Evolutionary conservation across 169 alveolate genomes (phyloP).

Genomic region (Babesia bigemina): DNA sequence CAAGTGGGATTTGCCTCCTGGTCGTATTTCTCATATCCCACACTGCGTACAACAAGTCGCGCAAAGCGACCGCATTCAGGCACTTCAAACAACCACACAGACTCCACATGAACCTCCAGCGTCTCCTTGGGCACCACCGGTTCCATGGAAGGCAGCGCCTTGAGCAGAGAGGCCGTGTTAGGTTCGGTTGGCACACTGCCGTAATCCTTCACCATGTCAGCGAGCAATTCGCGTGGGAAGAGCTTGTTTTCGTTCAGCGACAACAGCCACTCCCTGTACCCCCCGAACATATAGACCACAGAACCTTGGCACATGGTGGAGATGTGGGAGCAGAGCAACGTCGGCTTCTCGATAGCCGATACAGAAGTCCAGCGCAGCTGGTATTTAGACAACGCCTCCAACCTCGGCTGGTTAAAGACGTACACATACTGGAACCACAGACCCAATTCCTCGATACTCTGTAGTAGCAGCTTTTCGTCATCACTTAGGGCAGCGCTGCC

Average conservation of each 20-base stretch:
- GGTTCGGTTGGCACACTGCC: background rate
- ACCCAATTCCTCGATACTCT: slow-evolving; percentile 37
- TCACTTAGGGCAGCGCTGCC: slow-evolving; percentile 1
- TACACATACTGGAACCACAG: slow-evolving; percentile 49
- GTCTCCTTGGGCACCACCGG: slow-evolving; percentile 29
- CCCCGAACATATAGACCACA: slow-evolving; percentile 43
- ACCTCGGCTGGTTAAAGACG: slow-evolving; percentile 28
- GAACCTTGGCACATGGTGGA: slow-evolving; percentile 11
- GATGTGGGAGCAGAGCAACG: slow-evolving; percentile 5
- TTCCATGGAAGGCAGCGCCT: background rate
- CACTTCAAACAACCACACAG: slow-evolving; percentile 30
- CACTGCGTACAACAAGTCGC: slow-evolving; percentile 20
- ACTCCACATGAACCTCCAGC: slow-evolving; percentile 18
- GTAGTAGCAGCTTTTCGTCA: slow-evolving; percentile 5
- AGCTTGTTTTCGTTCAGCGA: background rate
- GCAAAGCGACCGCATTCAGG: slow-evolving; percentile 17
- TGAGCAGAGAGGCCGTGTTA: background rate
- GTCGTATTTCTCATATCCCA: slow-evolving; percentile 1
- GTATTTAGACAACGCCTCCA: background rate
- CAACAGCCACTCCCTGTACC: slow-evolving; percentile 29
- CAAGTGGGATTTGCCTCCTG: background rate
- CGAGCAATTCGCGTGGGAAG: slow-evolving; percentile 10
- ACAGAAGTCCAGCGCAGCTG: background rate
- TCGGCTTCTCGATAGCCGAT: background rate
- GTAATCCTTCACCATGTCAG: slow-evolving; percentile 23